Percentiles rank a stretch among this genome's conserved stretches.
Evolutionary conservation across 176 grass and related monocot genomes (phyloP).

Genomic region (Zoysia pacifica): DNA sequence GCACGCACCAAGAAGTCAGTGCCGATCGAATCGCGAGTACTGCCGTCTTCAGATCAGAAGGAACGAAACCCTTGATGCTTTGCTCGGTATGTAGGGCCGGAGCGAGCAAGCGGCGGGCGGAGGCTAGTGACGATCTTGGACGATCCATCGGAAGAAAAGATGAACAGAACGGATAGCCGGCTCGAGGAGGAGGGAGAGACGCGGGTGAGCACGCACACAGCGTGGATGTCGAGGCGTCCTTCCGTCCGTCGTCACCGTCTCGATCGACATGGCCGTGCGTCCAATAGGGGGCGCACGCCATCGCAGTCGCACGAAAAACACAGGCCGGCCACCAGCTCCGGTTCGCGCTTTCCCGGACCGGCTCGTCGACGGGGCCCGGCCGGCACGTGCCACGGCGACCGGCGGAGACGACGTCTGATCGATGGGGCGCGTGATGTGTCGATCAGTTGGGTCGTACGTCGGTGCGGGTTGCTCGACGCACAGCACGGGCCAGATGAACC

Average conservation of each 20-base stretch:
- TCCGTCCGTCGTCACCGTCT: not conserved
- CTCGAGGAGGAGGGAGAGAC: not conserved
- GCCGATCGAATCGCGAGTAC: not conserved
- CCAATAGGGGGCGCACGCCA: conserved; percentile 12
- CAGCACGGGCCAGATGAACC: not conserved
- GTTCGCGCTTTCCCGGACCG: conserved; percentile 36
- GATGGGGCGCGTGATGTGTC: conserved; percentile 14
- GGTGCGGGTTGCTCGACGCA: not conserved
- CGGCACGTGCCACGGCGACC: conserved; percentile 20
- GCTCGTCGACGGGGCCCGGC: conserved; percentile 4
- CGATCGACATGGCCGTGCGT: not conserved
- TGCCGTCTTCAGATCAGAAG: not conserved
- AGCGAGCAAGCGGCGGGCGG: not conserved
- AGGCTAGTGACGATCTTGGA: not conserved
- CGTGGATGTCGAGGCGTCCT: conserved; percentile 6
- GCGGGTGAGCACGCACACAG: not conserved
- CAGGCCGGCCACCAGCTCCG: conserved; percentile 2
- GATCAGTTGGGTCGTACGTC: not conserved
- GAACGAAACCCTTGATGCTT: not conserved
- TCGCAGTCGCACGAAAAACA: conserved; percentile 19
- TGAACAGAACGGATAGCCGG: not conserved
- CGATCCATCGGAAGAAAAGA: not conserved
- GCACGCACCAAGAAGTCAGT: not conserved
- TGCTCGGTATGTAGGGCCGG: not conserved
- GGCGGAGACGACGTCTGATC: not conserved